Conservation (phyloP, 352 stramenopile genomes). For the Phytopythium oedochilum region DNA sequence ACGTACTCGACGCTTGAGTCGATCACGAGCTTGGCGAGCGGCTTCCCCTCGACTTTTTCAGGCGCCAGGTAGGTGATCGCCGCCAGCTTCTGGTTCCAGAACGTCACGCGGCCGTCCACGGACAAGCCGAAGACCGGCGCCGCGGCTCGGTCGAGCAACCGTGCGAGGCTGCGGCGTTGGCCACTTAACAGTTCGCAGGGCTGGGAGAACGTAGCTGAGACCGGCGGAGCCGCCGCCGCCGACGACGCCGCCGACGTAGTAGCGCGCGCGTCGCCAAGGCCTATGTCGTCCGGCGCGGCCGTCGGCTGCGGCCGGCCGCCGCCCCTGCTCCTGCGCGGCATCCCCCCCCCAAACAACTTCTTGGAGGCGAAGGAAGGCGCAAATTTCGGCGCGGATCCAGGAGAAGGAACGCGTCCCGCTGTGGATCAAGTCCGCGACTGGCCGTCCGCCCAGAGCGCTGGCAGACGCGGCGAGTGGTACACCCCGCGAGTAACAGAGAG, state of each 20-base stretch:
- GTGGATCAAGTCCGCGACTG: no score
- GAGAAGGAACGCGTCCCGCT: no score
- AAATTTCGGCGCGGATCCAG: no score
- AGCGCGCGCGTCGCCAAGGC: no score
- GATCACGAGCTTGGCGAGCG: conserved; percentile 30
- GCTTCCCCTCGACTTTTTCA: conserved; percentile 20
- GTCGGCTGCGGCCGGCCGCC: neutral
- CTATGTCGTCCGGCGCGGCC: neutral
- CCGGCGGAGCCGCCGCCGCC: no score
- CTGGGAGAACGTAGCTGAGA: no score
- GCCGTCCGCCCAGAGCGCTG: no score
- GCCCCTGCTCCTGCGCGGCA: neutral
- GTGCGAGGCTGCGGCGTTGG: conserved; percentile 4
- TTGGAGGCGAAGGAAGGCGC: no score
- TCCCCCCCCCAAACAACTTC: neutral
- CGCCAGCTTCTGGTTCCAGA: conserved; percentile 64
- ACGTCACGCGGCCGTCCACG: conserved; percentile 33
- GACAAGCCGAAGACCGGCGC: conserved; percentile 43
- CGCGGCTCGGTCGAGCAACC: conserved; percentile 47
- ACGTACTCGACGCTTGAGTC: conserved; percentile 14
- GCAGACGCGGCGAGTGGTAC: no score
- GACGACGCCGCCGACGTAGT: no score
- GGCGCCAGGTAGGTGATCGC: conserved; percentile 28
- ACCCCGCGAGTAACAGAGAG: no score
- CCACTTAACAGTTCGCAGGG: no score